phyloP scores from a whole-genome alignment of 495 filamentous ascomycete species.

The Lichina pygmaea region DNA sequence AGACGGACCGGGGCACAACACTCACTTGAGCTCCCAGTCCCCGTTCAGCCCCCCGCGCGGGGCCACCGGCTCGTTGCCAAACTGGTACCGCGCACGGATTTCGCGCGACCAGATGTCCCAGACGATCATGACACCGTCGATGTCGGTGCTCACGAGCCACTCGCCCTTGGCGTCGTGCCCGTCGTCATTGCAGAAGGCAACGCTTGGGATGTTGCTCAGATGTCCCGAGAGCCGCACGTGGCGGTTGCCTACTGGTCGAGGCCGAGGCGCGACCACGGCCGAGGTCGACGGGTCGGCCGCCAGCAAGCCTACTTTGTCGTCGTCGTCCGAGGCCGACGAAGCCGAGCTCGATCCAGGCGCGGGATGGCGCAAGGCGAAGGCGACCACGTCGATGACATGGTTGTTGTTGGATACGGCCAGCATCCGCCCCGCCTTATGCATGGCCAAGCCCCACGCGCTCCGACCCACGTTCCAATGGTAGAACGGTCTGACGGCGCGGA shows the following conservation, averaged over 20 bases:
- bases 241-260: neutral
- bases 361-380: conserved; percentile 31
- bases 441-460: conserved; percentile 76
- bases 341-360: neutral
- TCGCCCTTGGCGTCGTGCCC: conserved; percentile 27
- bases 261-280: neutral
- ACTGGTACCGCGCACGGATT: neutral
- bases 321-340: conserved; percentile 3
- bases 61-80: neutral
- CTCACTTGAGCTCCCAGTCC: neutral
- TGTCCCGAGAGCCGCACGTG: conserved; percentile 11
- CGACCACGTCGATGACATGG: conserved; percentile 37
- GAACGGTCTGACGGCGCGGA: conserved; percentile 21
- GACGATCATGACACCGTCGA: conserved; percentile 32
- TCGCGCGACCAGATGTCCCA: conserved; percentile 33
- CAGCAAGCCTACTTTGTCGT: conserved; percentile 7
- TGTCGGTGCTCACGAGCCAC: conserved; percentile 51
- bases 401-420: conserved; percentile 62
- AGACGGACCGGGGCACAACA: neutral
- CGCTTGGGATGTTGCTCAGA: conserved; percentile 43
- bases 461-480: conserved; percentile 46
- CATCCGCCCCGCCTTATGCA: conserved; percentile 50
- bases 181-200: conserved; percentile 43
- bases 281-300: neutral
- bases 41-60: neutral